A percentile compares a stretch with the other conserved stretches of the same genome.
These are phyloP conservation scores for Phalaenopsis hybrid DNA, from an alignment of 116 monocot genomes.

Conservation along the genomic window DNA sequence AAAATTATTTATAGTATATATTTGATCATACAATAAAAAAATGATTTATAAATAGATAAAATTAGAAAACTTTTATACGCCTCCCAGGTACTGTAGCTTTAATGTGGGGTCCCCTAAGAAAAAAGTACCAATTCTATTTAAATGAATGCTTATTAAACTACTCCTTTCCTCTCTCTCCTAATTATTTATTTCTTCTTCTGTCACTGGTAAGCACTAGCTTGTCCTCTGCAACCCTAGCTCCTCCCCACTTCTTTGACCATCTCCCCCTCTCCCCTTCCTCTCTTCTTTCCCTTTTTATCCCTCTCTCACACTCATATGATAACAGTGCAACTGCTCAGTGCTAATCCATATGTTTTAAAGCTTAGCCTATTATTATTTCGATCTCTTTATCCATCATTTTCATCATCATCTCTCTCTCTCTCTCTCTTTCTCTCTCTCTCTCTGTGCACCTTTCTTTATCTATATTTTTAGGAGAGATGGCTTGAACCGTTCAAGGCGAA, in stretches of 20 bases:
- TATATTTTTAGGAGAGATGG: neutral
- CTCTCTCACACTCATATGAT: constrained; percentile 8
- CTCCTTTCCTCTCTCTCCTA: too few species aligned
- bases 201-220: neutral
- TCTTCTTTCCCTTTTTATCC: neutral
- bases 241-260: neutral
- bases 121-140: too few species aligned
- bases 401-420: neutral
- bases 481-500: neutral
- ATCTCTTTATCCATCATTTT: too few species aligned
- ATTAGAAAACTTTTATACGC: too few species aligned
- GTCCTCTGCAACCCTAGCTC: constrained; percentile 3
- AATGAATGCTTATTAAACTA: too few species aligned
- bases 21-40: too few species aligned
- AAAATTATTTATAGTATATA: too few species aligned
- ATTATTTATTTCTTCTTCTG: neutral
- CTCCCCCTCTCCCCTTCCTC: neutral
- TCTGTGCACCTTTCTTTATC: neutral
- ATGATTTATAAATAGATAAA: too few species aligned
- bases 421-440: neutral
- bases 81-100: too few species aligned
- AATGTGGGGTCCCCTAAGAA: too few species aligned
- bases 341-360: too few species aligned
- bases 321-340: neutral
- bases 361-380: too few species aligned